Conservation (phyloP, 1,284 basidiomycete genomes). For the Ustilago sp. region DNA sequence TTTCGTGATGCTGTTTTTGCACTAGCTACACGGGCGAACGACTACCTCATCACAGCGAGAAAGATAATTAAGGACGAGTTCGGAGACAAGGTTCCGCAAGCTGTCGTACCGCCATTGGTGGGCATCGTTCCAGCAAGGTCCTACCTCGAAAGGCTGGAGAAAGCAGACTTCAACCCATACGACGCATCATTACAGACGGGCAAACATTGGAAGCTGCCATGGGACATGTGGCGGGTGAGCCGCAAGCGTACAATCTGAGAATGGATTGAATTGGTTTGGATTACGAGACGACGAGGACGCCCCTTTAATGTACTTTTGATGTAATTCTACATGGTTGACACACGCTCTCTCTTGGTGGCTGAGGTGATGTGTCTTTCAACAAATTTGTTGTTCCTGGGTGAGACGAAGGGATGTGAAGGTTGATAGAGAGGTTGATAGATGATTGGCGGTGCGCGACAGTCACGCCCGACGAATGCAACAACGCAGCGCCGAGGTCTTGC, state of each 20-base stretch:
- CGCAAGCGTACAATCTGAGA: slow-evolving; percentile 70
- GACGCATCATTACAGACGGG: slow-evolving; percentile 76
- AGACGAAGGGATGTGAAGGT: neutral
- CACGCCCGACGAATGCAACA: neutral
- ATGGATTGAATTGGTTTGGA: neutral
- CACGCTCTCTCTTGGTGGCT: neutral
- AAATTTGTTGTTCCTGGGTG: neutral
- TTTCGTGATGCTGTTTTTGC: slow-evolving; percentile 82
- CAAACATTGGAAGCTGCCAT: slow-evolving; percentile 87
- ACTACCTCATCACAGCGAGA: slow-evolving; percentile 86
- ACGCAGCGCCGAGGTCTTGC: neutral
- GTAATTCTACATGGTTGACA: slow-evolving; percentile 20
- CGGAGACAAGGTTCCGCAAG: slow-evolving; percentile 75
- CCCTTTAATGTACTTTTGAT: neutral
- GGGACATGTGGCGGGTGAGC: slow-evolving; percentile 82
- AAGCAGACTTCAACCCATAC: slow-evolving; percentile 85
- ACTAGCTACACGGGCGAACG: slow-evolving; percentile 89
- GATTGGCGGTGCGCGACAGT: neutral
- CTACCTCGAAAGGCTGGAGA: slow-evolving; percentile 81
- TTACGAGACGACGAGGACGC: neutral
- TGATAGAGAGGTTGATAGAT: neutral
- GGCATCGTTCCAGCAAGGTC: slow-evolving; percentile 80
- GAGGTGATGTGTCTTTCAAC: neutral
- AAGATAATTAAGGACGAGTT: slow-evolving; percentile 77
- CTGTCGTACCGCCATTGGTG: slow-evolving; percentile 82